phyloP scores from a whole-genome alignment of 73 alveolate species.

The Breviolum minutum region DNA sequence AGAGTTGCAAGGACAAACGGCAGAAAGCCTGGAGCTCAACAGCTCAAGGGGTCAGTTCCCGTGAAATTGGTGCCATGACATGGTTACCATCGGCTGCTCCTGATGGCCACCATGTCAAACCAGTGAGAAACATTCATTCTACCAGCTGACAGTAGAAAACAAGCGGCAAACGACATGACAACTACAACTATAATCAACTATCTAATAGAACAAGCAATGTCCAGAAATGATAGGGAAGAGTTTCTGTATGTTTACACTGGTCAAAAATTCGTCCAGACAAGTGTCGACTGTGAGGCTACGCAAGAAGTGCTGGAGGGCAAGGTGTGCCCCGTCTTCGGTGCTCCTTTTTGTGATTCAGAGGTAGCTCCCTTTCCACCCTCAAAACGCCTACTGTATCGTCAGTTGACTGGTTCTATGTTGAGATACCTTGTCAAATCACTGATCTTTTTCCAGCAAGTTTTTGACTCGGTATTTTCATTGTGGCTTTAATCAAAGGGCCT shows the following conservation, averaged over 20 bases:
- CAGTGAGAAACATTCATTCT: not conserved
- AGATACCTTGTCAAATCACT: not conserved
- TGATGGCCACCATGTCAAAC: not conserved
- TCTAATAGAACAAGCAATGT: not conserved
- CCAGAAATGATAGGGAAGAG: not conserved
- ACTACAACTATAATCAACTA: not conserved
- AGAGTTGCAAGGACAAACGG: not conserved
- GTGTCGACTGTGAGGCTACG: not conserved
- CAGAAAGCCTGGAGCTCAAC: slow-evolving; percentile 3
- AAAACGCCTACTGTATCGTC: no score
- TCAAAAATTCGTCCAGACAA: not conserved
- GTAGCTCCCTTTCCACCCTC: no score
- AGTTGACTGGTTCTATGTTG: no score
- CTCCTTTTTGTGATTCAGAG: not conserved
- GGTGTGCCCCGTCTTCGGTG: not conserved
- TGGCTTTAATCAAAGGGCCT: no score
- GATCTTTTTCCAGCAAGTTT: not conserved
- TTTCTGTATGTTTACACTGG: not conserved
- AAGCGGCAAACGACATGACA: no score
- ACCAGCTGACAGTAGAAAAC: not conserved
- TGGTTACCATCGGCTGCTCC: not conserved
- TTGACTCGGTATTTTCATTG: not conserved
- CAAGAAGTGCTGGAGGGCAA: slow-evolving; percentile 25
- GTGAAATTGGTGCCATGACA: not conserved
- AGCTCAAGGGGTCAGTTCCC: not conserved